Conservation (phyloP, 495 filamentous ascomycete genomes). For the Pseudomonodictys pantanalensis region DNA sequence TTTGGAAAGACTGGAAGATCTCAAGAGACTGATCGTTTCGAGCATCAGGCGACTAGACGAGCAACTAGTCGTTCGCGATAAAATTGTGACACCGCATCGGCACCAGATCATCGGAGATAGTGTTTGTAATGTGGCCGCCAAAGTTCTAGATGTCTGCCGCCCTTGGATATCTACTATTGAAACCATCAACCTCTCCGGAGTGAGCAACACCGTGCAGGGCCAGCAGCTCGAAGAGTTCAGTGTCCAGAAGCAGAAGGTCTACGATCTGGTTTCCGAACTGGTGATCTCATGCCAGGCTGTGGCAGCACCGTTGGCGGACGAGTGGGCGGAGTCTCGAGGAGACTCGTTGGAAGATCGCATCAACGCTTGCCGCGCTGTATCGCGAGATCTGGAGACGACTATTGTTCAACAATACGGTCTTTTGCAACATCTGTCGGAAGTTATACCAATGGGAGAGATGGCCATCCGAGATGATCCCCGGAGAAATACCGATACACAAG, state of each 20-base stretch:
- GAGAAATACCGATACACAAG: conserved; percentile 29
- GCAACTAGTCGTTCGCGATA: conserved; percentile 69
- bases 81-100: conserved; percentile 66
- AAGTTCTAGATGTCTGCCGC: conserved; percentile 79
- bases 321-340: conserved; percentile 89
- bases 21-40: conserved; percentile 73
- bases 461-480: conserved; percentile 43
- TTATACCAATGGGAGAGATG: conserved; percentile 56
- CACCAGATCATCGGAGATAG: conserved; percentile 73
- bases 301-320: conserved; percentile 83
- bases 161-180: conserved; percentile 85
- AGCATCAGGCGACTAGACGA: conserved; percentile 84
- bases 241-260: conserved; percentile 84
- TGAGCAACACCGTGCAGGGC: conserved; percentile 73
- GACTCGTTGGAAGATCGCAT: conserved; percentile 88
- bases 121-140: conserved; percentile 68
- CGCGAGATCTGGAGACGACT: conserved; percentile 76
- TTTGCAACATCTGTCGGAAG: conserved; percentile 79
- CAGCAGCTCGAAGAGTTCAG: conserved; percentile 85
- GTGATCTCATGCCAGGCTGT: conserved; percentile 81
- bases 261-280: conserved; percentile 89
- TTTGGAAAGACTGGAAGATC: conserved; percentile 79
- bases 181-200: conserved; percentile 75
- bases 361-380: conserved; percentile 69
- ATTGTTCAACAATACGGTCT: conserved; percentile 86